A percentile compares a stretch with the other conserved stretches of the same genome.
phyloP scores from a whole-genome alignment of 139 green algal genomes.

The Tetradesmus lagerheimii region DNA sequence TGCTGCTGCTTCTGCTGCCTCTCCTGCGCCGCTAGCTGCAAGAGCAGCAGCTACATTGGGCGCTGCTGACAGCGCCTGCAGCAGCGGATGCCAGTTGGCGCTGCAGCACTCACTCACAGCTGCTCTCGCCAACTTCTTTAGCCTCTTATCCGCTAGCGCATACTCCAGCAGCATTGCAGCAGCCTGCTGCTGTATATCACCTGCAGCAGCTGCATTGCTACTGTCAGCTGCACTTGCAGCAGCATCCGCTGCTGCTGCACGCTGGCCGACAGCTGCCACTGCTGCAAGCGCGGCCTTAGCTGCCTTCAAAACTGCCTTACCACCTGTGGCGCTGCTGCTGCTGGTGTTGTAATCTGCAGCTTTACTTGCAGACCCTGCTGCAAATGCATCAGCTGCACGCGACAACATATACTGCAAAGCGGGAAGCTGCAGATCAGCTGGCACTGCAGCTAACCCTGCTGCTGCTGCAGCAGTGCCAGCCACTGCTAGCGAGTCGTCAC shows the following conservation, averaged over 20 bases:
- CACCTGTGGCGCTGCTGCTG: slow-evolving; percentile 16
- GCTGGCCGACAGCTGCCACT: neutral
- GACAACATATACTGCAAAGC: slow-evolving; percentile 55
- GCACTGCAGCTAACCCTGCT: slow-evolving; percentile 23
- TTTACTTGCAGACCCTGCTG: neutral
- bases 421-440: slow-evolving; percentile 52
- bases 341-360: neutral
- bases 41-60: slow-evolving; percentile 14
- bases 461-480: slow-evolving; percentile 41
- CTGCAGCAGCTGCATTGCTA: neutral
- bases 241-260: neutral
- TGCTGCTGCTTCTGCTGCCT: neutral
- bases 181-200: slow-evolving; percentile 5
- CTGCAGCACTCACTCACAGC: neutral
- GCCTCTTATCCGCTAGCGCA: slow-evolving; percentile 20
- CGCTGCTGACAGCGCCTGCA: neutral
- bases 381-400: slow-evolving; percentile 29
- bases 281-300: slow-evolving; percentile 44
- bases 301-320: slow-evolving; percentile 45
- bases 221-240: neutral
- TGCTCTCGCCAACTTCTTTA: slow-evolving; percentile 32
- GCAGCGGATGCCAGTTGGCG: slow-evolving; percentile 29
- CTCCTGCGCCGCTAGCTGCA: neutral
- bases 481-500: slow-evolving; percentile 27
- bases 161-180: slow-evolving; percentile 43